phyloP scores from a whole-genome alignment of 805 yeast genomes.

The Teunomyces funiuensis region DNA sequence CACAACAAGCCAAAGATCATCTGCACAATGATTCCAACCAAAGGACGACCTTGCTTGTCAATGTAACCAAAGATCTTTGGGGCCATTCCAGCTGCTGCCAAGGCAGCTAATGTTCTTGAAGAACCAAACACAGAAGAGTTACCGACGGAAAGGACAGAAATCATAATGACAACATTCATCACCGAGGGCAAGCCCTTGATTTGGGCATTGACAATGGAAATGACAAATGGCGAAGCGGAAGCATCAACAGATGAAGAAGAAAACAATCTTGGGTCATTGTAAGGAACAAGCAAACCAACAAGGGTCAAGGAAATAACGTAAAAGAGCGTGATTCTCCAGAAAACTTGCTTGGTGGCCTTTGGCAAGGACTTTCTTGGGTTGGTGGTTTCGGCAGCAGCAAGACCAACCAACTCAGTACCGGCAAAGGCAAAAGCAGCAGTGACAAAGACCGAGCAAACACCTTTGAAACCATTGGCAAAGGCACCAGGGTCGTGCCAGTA shows the following conservation, averaged over 20 bases:
- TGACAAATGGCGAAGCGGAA: slow-evolving; percentile 72
- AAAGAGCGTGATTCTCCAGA: slow-evolving; percentile 76
- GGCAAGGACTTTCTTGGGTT: slow-evolving; percentile 70
- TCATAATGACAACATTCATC: slow-evolving; percentile 67
- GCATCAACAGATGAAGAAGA: slow-evolving; percentile 55
- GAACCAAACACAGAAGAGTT: slow-evolving; percentile 71
- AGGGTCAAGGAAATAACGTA: slow-evolving; percentile 58
- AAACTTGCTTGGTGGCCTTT: slow-evolving; percentile 74
- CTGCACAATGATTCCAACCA: slow-evolving; percentile 61
- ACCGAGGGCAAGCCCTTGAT: slow-evolving; percentile 66
- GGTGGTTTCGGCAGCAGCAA: slow-evolving; percentile 75
- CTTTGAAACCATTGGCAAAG: slow-evolving; percentile 63
- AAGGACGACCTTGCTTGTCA: slow-evolving; percentile 77
- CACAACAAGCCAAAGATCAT: slow-evolving; percentile 57
- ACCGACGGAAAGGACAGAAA: slow-evolving; percentile 71
- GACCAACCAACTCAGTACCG: slow-evolving; percentile 72
- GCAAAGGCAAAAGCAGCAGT: slow-evolving; percentile 77
- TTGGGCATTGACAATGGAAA: slow-evolving; percentile 67
- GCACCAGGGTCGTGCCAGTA: slow-evolving; percentile 71
- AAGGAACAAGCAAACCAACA: slow-evolving; percentile 73
- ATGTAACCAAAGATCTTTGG: slow-evolving; percentile 64
- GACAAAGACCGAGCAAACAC: slow-evolving; percentile 69
- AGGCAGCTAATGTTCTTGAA: slow-evolving; percentile 65
- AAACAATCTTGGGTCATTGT: slow-evolving; percentile 47
- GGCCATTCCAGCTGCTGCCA: slow-evolving; percentile 65